These are phyloP conservation scores for Nitzschia inconspicua DNA, from an alignment of 108 stramenopile species.

Conservation along the genomic window DNA sequence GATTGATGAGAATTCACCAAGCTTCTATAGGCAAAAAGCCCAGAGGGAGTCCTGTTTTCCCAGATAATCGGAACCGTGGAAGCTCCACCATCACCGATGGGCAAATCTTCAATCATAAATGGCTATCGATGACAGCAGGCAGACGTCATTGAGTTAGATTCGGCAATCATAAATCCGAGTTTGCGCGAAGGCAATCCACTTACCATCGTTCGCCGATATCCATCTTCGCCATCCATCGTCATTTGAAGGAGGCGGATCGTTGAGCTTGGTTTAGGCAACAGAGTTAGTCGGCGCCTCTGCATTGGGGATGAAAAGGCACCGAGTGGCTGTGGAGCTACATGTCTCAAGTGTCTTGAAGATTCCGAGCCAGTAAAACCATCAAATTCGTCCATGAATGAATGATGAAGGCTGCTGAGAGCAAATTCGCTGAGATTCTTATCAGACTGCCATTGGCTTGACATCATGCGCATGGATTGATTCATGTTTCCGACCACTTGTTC, in stretches of 20 bases:
- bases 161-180: neutral
- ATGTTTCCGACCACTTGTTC: slow-evolving; percentile 36
- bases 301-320: slow-evolving; percentile 64
- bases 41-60: slow-evolving; percentile 55
- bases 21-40: slow-evolving; percentile 73
- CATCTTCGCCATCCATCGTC: slow-evolving; percentile 75
- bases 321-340: slow-evolving; percentile 30
- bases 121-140: slow-evolving; percentile 8
- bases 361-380: slow-evolving; percentile 1
- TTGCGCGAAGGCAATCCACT: neutral
- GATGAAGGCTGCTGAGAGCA: no score
- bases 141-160: neutral
- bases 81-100: slow-evolving; percentile 68
- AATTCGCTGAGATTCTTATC: neutral
- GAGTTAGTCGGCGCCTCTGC: slow-evolving; percentile 52
- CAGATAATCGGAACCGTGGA: slow-evolving; percentile 68
- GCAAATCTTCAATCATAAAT: slow-evolving; percentile 66
- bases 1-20: slow-evolving; percentile 61
- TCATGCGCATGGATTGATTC: neutral
- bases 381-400: neutral
- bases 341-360: neutral
- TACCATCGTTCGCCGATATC: slow-evolving; percentile 46
- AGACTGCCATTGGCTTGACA: neutral
- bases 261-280: slow-evolving; percentile 53
- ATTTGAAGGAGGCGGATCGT: slow-evolving; percentile 59